phyloP scores from a whole-genome alignment of 2,329 filamentous ascomycete genomes.

The Ophiostoma ulmi region DNA sequence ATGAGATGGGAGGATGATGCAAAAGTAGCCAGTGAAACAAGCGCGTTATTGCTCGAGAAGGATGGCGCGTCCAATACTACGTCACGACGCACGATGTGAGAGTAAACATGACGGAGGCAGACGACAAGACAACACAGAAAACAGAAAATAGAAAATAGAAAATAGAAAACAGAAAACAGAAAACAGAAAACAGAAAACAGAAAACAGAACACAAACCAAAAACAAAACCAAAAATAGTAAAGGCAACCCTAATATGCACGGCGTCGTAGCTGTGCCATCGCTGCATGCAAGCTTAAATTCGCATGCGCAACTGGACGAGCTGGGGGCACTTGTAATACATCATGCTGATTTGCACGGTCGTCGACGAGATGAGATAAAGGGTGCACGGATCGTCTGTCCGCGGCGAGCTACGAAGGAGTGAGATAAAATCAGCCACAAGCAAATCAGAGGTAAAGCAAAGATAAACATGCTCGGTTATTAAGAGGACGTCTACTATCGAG shows the following conservation, averaged over 20 bases:
- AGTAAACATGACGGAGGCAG: not conserved
- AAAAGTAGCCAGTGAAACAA: not conserved
- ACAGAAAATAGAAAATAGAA: not conserved
- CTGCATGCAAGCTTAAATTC: constrained; percentile 13
- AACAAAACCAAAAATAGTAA: not conserved
- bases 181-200: too few species aligned
- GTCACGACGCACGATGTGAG: not conserved
- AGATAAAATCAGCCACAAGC: not conserved
- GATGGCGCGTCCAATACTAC: not conserved
- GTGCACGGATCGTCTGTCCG: not conserved
- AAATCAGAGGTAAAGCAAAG: too few species aligned
- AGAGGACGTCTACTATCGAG: too few species aligned
- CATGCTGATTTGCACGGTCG: not conserved
- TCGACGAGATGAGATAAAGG: not conserved
- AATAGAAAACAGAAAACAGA: not conserved
- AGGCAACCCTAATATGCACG: not conserved
- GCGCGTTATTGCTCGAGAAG: not conserved
- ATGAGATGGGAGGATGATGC: not conserved
- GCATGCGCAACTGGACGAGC: not conserved
- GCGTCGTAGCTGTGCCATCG: not conserved
- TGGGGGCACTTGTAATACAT: not conserved
- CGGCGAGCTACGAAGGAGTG: not conserved
- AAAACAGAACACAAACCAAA: not conserved
- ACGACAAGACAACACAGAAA: not conserved
- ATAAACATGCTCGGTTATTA: too few species aligned